Evolutionary conservation across 257 asterid species (phyloP).

Genomic region (Solanum chilense): DNA sequence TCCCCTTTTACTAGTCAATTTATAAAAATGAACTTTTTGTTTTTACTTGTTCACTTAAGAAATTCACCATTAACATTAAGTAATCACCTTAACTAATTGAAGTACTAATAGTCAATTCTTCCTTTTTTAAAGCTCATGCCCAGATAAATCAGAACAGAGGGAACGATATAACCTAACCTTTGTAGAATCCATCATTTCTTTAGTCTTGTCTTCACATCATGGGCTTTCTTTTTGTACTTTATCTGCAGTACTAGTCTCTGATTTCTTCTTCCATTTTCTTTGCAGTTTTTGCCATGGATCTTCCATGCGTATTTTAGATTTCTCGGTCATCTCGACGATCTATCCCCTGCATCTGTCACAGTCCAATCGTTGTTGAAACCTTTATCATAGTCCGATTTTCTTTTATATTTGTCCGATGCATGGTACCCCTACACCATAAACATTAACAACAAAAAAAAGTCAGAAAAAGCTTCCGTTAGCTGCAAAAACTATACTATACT

Average conservation of each 20-base stretch:
- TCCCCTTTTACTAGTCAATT: not conserved
- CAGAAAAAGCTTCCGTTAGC: not conserved
- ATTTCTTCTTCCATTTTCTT: constrained; percentile 16
- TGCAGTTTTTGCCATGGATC: constrained; percentile 11
- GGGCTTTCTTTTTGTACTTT: constrained; percentile 12
- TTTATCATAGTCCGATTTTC: constrained; percentile 14
- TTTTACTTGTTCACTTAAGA: not conserved
- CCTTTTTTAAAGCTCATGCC: not conserved
- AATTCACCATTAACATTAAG: not conserved
- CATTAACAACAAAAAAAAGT: not conserved
- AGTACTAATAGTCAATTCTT: not conserved
- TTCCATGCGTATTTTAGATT: not conserved
- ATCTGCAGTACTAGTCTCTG: constrained; percentile 5
- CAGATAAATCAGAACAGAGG: not conserved
- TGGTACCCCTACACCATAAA: constrained; percentile 18
- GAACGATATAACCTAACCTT: constrained; percentile 8
- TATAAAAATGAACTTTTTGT: not conserved
- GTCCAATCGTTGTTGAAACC: not conserved
- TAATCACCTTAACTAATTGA: not conserved
- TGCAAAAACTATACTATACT: not conserved
- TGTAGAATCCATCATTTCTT: constrained; percentile 8
- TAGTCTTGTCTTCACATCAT: not conserved
- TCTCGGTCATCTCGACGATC: not conserved
- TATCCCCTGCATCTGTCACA: not conserved
- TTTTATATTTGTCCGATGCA: constrained; percentile 21